Conservation (phyloP, 1,139 yeast genomes). For the Torulaspora globosa region DNA sequence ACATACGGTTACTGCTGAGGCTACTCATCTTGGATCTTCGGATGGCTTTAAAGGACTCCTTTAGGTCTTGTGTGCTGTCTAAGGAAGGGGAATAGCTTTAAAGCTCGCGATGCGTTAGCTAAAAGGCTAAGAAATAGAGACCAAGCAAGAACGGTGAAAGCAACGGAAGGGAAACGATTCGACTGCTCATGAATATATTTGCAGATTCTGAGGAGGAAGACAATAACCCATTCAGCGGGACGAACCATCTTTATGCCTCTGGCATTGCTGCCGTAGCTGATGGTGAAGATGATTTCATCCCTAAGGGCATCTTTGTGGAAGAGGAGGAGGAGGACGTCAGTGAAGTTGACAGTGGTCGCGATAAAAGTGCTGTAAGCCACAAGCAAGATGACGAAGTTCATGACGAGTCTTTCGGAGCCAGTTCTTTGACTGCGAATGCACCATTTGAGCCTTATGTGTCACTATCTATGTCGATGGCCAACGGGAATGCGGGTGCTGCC, state of each 20-base stretch:
- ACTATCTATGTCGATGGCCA: constrained; percentile 28
- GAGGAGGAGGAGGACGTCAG: constrained; percentile 3
- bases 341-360: not conserved
- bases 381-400: constrained; percentile 1
- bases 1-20: constrained; percentile 11
- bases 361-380: not conserved
- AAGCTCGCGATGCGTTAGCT: constrained; percentile 5
- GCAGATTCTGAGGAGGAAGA: constrained; percentile 43
- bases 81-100: constrained; percentile 1
- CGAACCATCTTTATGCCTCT: constrained; percentile 41
- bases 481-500: constrained; percentile 1
- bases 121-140: constrained; percentile 1
- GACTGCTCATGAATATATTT: constrained; percentile 18
- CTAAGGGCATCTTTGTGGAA: constrained; percentile 11
- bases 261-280: constrained; percentile 36
- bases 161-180: not conserved
- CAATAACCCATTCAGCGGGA: constrained; percentile 46
- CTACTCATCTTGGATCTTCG: constrained; percentile 8
- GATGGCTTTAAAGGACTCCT: not conserved
- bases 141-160: constrained; percentile 27
- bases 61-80: not conserved
- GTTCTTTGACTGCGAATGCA: constrained; percentile 1
- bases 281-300: constrained; percentile 16
- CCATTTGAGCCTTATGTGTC: constrained; percentile 27
- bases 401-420: constrained; percentile 5